Base-by-base conservation (phyloP, 306 rosid genomes). In the Cyamopsis tetragonoloba region DNA sequence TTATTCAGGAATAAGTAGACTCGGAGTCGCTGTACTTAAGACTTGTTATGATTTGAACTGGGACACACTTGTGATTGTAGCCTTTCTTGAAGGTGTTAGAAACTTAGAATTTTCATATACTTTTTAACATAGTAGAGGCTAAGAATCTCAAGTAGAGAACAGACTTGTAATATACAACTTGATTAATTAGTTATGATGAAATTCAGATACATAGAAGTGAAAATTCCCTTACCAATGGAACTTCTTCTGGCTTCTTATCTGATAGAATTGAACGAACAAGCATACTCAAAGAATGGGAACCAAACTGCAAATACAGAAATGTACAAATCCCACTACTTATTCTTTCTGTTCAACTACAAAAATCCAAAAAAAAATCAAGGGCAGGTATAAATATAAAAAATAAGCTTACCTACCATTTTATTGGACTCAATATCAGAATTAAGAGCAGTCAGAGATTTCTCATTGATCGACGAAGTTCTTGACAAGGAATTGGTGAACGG, bases 211-310 rank as follows among this genome's bases (percentile, higher is more conserved):
- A 37, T n/a, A 51, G 12, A 61, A 58, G 37, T 48, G 47, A 38
- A 27, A 30, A 47, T 59, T 51, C 31, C 34, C 84, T 62, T 85
- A 93, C 99, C 90, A 1, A 77, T 14, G 96, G 95, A 70, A 93
- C 85, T 82, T 93, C 99, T 56, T 93, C 99, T 62, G 96, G 99
- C 73, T 81, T 88, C 87, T 86, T 93, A 73, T 93, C 96, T 2
- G 68, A 80, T 23, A 93, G 43, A 49, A 88, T 77, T 54, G 96
- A 82, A 9, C 74, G 95, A 66, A 93, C 82, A 62, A 90, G 96
- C 78, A 19, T 68, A 74, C 87, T 84, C 86, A 88, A 57, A 47
- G 98, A 83, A 77, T 78, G 73, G 32, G 89, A 84, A 70, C 75
- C 62, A 51, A 86, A 61, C 97, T 93, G 92, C 79, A 54, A 32